Base-by-base conservation (phyloP, 1,139 yeast genomes). In the Wickerhamomyces sp. region DNA sequence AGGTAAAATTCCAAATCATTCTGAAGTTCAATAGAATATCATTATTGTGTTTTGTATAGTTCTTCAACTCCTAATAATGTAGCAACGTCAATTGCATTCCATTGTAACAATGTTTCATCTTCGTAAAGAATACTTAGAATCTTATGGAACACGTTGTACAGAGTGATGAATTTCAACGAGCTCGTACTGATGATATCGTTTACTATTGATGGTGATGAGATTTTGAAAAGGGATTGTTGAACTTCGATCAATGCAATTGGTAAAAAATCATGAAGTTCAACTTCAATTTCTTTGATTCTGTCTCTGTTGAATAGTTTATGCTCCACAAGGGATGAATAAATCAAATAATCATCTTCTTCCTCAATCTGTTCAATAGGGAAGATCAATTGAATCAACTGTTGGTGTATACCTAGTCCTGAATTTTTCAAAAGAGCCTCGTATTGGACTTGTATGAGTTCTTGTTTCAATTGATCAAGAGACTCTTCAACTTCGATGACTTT, bases 341-440 rank as follows among this genome's bases (percentile, higher is more conserved):
- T 66, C 15, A 58, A 62, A 35, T 57, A 71, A 30, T 72, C 78
- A 38, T 75, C 72, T 18, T 65, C 72, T 37, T 53, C 53, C 40
- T 64, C 56, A 12, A 64, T 59, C 17, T 69, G 69, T 21, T 67
- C 73, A 16, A 78, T 59, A 13, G 84, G 82, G 53, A 75, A 76
- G n/a, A 82, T 79, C 83, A 82, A 78, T 47, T 78, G 78, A 35
- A 78, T 62, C 32, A 82, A 59, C 49, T 80, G 82, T 52, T 67
- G 76, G 44, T 72, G 75, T 37, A 80, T 75, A 18, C 61, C 62
- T 24, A 82, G 55, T 0, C 72, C 70, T 23, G 83, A 70, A 22
- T 67, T 70, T 14, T 61, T 58, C 27, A 82, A 58, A 13, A 81
- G 53, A 1, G 55, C 45, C 16, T 61, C 63, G 19, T 64, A 64